These are phyloP conservation scores for Coniosporium tulheliwenetii DNA, from an alignment of 2,329 filamentous ascomycete species.

Conservation along the genomic window DNA sequence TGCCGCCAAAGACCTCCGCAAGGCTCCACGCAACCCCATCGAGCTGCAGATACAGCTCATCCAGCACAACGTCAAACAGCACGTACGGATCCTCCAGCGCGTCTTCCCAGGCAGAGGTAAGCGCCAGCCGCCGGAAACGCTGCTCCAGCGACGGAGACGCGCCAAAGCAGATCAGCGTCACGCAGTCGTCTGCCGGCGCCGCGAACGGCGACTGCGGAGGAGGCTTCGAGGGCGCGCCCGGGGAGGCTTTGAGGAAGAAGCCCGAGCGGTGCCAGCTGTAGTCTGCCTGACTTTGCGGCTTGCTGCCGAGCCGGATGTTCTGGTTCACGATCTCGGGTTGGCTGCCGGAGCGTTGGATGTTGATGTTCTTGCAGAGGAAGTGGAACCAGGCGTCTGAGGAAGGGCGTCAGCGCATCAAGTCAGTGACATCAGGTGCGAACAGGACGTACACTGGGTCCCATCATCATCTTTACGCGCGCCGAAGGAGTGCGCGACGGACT, in stretches of 20 bases:
- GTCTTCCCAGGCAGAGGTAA: constrained; percentile 7
- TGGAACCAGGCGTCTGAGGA: constrained; percentile 14
- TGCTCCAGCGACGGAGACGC: constrained; percentile 8
- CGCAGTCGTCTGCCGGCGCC: constrained; percentile 1
- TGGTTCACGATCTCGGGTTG: constrained; percentile 3
- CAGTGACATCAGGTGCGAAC: no score
- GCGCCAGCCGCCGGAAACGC: constrained; percentile 7
- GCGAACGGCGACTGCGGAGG: constrained; percentile 6
- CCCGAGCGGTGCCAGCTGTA: constrained; percentile 13
- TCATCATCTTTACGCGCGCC: constrained; percentile 8
- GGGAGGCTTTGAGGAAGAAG: constrained; percentile 8
- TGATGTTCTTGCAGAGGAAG: constrained; percentile 12
- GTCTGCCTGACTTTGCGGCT: constrained; percentile 9
- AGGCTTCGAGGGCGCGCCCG: no score
- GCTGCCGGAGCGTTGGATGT: background rate
- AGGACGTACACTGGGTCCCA: constrained; percentile 4
- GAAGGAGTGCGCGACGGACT: constrained; percentile 14
- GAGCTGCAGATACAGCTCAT: constrained; percentile 15
- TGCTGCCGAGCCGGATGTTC: background rate
- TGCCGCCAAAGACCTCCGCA: constrained; percentile 13
- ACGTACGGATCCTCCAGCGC: constrained; percentile 15
- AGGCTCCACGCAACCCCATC: constrained; percentile 15
- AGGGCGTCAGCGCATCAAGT: background rate
- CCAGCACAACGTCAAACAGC: constrained; percentile 15
- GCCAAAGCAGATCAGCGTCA: constrained; percentile 16